Evolutionary conservation across 768 basidiomycete species (phyloP), one percentile per base, ranked within the genome.

Genomic region (Mycena galericulata): DNA sequence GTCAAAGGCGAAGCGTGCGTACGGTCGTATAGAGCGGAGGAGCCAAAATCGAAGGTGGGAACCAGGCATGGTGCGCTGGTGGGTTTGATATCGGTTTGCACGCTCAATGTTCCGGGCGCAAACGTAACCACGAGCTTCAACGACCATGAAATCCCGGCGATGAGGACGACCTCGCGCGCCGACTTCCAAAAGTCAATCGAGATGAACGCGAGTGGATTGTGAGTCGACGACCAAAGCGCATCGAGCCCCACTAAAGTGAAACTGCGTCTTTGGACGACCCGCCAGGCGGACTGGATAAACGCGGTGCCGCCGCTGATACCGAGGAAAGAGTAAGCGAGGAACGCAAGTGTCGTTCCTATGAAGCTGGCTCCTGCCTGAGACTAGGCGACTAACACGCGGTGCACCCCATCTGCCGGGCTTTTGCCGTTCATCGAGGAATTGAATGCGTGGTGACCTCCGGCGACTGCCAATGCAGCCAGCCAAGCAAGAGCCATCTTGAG

Each of bases 281-380:
- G 54, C 62, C 62, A 64, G 15, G 62, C 62, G 30, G 43, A 64
- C 29, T 64, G 62, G n/a, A 64, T 12, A 40, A 64, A 64, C 5
- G 62, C 62, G 11, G 53, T 55, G 41, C 62, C 62, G n/a, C 32
- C 50, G 40, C 24, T 27, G 24, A 26, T 22, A 29, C 26, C 53
- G 4, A 64, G 62, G 41, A 55, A 32, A 20, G 62, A 32, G 11
- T 29, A 30, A 41, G 38, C 40, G 41, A 64, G 38, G 22, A 41
- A n/a, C 34, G 62, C 62, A 30, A 64, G 47, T n/a, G 62, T 34
- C 40, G 41, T 64, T 20, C 62, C 62, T 40, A 64, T 22, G 18
- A 53, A 51, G 62, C 40, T 45, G 50, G 51, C 62, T 11, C 62
- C 62, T 18, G 38, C 51, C 30, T 64, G 62, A 22, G 62, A 64